Evolutionary conservation across 2,329 filamentous ascomycete species (phyloP), one percentile per base, ranked within the genome.

Genomic region (Apiospora marii): DNA sequence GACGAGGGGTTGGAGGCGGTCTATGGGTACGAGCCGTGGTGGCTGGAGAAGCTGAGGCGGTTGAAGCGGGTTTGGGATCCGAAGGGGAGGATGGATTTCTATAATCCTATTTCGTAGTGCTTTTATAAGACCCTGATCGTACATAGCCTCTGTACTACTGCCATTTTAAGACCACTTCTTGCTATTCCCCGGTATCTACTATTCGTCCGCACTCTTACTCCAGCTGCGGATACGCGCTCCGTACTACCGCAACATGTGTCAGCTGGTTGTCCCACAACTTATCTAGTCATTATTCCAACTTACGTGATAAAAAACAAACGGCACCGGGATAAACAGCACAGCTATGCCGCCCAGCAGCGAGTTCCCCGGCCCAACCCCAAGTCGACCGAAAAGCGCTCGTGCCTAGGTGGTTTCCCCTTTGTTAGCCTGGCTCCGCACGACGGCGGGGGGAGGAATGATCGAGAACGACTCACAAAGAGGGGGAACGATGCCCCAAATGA

Each of bases 51-150:
- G 13, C 73, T 81, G 7, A 72, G 46, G 34, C 69, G 51, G 24
- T 72, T 79, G 43, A 80, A 80, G 73, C 75, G 75, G n/a, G 70
- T 71, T 46, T 80, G 74, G 70, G 79, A 80, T 72, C 78, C 78
- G 2, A 76, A 77, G 8, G 58, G 58, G 19, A 64, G 34, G 22
- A 64, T 64, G 58, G 58, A 64, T 12, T 64, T 64, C 19, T 64
- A 64, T n/a, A 64, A 64, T 34, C 58, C 58, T 14, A 64, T 64
- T 1, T 64, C 34, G 34, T 64, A 64, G 10, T 2, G 10, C 19
- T 19, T 4, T 2, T 30, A 30, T 2, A 1, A 16, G 12, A 27
- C 49, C n/a, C 6, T 30, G 13, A 24, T 53, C 4, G 4, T 30
- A 6, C 43, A 30, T 30, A 30, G n/a, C n/a, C n/a, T n/a, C n/a